Percentiles rank a stretch among this genome's conserved stretches.
Conservation (phyloP, 2,329 filamentous ascomycete species). For the Colletotrichum sp. region DNA sequence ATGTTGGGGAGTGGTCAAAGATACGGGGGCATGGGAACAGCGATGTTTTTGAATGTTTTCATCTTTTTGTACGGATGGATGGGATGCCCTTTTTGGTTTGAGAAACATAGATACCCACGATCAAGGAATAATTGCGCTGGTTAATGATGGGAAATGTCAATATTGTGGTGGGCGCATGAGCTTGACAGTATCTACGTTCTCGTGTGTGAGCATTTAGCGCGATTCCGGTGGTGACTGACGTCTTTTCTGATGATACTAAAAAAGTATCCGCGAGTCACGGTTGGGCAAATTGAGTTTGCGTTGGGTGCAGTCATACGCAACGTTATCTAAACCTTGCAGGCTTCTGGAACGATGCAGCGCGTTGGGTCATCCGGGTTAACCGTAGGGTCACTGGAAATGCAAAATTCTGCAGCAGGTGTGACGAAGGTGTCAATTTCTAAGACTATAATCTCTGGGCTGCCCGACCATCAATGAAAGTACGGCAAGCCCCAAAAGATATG, state of each 20-base stretch:
- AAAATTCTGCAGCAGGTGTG: background rate
- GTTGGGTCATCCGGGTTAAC: background rate
- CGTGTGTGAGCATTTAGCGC: no score
- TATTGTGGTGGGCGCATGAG: background rate
- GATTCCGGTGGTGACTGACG: background rate
- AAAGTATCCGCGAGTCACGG: background rate
- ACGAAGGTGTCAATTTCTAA: constrained; percentile 1
- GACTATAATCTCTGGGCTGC: background rate
- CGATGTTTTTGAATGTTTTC: background rate
- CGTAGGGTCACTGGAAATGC: background rate
- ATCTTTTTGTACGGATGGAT: background rate
- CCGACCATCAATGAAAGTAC: constrained; percentile 3
- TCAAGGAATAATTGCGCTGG: background rate
- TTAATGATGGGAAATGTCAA: background rate
- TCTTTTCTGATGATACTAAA: background rate
- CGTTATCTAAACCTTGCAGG: background rate
- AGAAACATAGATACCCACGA: constrained; percentile 18
- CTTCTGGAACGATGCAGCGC: background rate
- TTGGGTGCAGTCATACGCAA: background rate
- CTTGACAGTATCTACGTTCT: background rate
- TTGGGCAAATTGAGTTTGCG: background rate
- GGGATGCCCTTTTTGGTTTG: background rate
- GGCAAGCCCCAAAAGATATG: background rate
- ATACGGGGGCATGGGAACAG: background rate
- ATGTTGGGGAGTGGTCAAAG: background rate